Conservation (phyloP, 2,329 filamentous ascomycete genomes). For the Neofusicoccum umdonicola region DNA sequence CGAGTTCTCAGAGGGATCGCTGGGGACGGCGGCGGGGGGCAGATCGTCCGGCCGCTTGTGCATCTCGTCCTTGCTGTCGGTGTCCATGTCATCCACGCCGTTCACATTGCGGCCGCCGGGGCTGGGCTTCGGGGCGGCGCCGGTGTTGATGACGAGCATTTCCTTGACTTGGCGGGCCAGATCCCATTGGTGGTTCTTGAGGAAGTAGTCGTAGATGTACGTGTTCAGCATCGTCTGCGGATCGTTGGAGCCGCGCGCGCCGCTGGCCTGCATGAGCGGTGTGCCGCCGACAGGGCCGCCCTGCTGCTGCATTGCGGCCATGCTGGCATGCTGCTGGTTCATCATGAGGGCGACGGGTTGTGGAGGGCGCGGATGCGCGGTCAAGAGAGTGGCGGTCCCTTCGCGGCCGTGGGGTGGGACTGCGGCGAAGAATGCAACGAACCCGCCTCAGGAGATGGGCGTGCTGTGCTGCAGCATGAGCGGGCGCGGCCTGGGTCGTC, state of each 20-base stretch:
- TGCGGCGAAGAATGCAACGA: conserved; percentile 1
- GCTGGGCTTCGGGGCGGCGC: conserved; percentile 60
- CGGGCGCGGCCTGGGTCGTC: conserved; percentile 1
- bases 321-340: conserved; percentile 58
- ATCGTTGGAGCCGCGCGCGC: conserved; percentile 38
- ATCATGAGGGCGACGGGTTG: conserved; percentile 19
- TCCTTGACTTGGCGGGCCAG: conserved; percentile 73
- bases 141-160: conserved; percentile 38
- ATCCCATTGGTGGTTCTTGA: conserved; percentile 80
- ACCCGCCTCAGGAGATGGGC: conserved; percentile 15
- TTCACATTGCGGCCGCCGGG: conserved; percentile 64
- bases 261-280: conserved; percentile 62
- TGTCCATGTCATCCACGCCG: conserved; percentile 73
- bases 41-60: conserved; percentile 79
- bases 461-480: conserved; percentile 17
- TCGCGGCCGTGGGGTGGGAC: conserved; percentile 1
- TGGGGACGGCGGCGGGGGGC: conserved; percentile 68
- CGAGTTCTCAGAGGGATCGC: conserved; percentile 62
- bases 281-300: conserved; percentile 64
- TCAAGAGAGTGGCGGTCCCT: conserved; percentile 8
- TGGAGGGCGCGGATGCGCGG: conserved; percentile 7
- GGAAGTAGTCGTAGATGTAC: conserved; percentile 88
- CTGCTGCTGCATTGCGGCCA: conserved; percentile 65
- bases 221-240: conserved; percentile 67
- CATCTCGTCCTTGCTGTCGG: conserved; percentile 76